Base-by-base conservation (phyloP, 2,329 filamentous ascomycete species). In the Fusarium neocosmosporiellum region DNA sequence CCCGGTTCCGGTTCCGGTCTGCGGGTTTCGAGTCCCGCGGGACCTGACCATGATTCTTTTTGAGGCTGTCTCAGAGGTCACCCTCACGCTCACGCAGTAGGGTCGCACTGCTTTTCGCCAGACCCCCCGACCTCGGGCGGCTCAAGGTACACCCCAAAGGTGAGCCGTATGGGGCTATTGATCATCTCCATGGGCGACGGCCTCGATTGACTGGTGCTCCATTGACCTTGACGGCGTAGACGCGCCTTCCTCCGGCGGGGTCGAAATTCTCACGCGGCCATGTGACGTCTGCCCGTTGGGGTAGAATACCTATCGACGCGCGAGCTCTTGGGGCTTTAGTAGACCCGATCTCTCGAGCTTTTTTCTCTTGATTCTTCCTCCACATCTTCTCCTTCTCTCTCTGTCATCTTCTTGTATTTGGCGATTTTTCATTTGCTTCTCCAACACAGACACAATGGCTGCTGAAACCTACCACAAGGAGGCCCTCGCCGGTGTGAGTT, bases 391-490 rank as follows among this genome's bases (percentile, higher is more conserved):
- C 22, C 53, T 63, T 57, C 20, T 29, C 39, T 55, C 46, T 5
- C 9, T 59, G 7, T 54, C 29, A 46, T 50, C 22, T 61, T 48
- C 14, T 58, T 73, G 34, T 57, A 62, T 55, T 61, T 61, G 55
- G 54, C 33, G 48, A 66, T 70, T 67, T 68, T 10, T 58, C 34
- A 59, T 63, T 63, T 46, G 41, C 39, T 59, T 36, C 24, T 29
- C 18, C 43, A 18, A 48, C 31, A 46, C 33, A 63, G 7, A 63
- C 72, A 70, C 59, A 71, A 78, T 78, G 76, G 74, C 76, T 64
- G 70, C 69, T 31, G 72, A 78, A 67, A 78, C 31, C 41, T 78
- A 78, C 65, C 76, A 78, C 75, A 77, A 77, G 69, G 73, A 78
- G 75, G 76, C 70, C 67, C 66, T 78, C 63, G 63, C 76, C 48